Evolutionary conservation across 176 grass and related monocot genomes (phyloP).

Genomic region (Avena atlantica): DNA sequence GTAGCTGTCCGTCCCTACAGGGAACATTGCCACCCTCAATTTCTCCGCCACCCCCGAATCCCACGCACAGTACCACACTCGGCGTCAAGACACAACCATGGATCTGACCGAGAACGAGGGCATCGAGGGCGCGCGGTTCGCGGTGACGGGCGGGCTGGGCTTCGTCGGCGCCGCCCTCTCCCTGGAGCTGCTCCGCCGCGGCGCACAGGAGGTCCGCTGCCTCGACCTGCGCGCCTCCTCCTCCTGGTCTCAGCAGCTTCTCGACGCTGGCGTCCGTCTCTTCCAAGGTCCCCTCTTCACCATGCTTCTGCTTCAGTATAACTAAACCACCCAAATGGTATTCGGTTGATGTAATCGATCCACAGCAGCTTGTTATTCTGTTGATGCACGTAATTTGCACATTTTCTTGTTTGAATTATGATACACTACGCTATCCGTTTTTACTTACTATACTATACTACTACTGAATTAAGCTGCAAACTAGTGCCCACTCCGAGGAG

Average conservation of each 20-base stretch:
- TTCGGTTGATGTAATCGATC: neutral
- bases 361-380: neutral
- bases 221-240: neutral
- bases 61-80: too few relatives aligned
- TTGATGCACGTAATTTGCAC: neutral
- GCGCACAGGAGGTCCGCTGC: conserved; percentile 58
- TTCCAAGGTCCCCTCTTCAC: conserved; percentile 55
- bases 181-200: conserved; percentile 66
- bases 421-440: neutral
- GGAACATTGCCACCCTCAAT: too few relatives aligned
- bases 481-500: neutral
- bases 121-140: conserved; percentile 68
- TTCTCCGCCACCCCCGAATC: too few relatives aligned
- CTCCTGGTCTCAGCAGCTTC: conserved; percentile 39
- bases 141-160: conserved; percentile 45
- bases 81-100: neutral
- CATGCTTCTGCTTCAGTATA: neutral
- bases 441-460: neutral
- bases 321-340: neutral
- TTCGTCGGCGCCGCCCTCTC: conserved; percentile 42
- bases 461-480: neutral
- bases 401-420: neutral
- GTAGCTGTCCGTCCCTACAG: too few relatives aligned
- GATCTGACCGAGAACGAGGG: conserved; percentile 73
- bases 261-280: conserved; percentile 55